Conservation (phyloP, 345 rosid genomes). For the Clausena lansium region DNA sequence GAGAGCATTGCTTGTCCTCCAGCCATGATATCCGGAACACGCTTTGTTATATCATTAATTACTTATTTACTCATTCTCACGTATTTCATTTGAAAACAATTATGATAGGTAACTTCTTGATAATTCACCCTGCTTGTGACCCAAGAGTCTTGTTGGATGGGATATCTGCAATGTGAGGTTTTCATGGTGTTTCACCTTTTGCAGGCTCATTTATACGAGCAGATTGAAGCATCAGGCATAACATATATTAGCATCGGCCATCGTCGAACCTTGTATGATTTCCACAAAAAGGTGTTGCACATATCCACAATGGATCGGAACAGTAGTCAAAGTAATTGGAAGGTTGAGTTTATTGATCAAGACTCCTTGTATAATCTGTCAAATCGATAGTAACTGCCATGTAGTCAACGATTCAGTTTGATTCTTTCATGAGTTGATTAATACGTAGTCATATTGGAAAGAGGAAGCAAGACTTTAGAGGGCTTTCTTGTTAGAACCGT, state of each 20-base stretch:
- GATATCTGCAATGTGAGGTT: conserved; percentile 2
- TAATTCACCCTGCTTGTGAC: background rate
- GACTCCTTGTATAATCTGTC: conserved; percentile 26
- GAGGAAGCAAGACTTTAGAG: background rate
- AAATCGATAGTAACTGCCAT: conserved; percentile 26
- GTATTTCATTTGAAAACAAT: background rate
- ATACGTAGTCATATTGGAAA: background rate
- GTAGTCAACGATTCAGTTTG: background rate
- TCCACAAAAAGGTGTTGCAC: conserved; percentile 52
- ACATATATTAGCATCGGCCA: conserved; percentile 89
- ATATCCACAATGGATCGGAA: conserved; percentile 55
- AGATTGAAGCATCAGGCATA: conserved; percentile 69
- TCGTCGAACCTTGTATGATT: conserved; percentile 57
- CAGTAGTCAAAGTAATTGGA: conserved; percentile 50
- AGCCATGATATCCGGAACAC: background rate
- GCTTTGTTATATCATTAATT: background rate
- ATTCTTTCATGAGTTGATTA: background rate
- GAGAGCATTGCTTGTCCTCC: background rate
- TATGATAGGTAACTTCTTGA: background rate
- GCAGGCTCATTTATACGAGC: conserved; percentile 70
- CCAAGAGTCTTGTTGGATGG: background rate
- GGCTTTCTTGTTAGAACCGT: background rate
- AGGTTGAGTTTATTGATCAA: conserved; percentile 33
- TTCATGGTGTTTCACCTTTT: conserved; percentile 8
- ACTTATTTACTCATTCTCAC: background rate